phyloP scores from a whole-genome alignment of 1,284 basidiomycete species.

The Exobasidium cylindrosporum region DNA sequence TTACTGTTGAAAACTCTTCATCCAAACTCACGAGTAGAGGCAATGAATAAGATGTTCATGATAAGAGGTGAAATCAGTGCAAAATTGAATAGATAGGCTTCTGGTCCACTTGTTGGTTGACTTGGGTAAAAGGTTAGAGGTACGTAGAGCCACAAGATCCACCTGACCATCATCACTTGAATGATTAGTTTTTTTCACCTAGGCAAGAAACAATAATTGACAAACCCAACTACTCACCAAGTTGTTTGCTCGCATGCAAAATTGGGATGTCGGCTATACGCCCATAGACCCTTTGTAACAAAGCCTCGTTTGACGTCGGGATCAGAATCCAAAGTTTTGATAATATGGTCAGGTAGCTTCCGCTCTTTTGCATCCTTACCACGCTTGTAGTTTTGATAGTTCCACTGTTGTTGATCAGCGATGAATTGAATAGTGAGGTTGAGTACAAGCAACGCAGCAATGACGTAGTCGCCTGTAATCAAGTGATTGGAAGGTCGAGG shows the following conservation, averaged over 20 bases:
- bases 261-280: slow-evolving; percentile 83
- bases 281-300: slow-evolving; percentile 77
- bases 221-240: slow-evolving; percentile 55
- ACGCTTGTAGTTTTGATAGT: slow-evolving; percentile 75
- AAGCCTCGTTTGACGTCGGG: slow-evolving; percentile 75
- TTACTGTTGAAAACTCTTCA: too few species aligned
- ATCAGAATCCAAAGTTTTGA: slow-evolving; percentile 19
- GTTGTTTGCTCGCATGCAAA: slow-evolving; percentile 83
- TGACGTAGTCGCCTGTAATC: slow-evolving; percentile 65
- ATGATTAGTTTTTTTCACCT: neutral
- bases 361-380: slow-evolving; percentile 29
- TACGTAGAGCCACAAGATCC: slow-evolving; percentile 59
- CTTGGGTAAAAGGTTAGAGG: slow-evolving; percentile 59
- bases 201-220: neutral
- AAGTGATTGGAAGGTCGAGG: slow-evolving; percentile 58
- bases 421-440: slow-evolving; percentile 71
- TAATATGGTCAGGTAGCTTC: slow-evolving; percentile 18
- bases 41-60: slow-evolving; percentile 42
- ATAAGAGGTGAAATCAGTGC: slow-evolving; percentile 37
- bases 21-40: slow-evolving; percentile 22
- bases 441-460: slow-evolving; percentile 64
- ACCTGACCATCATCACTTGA: slow-evolving; percentile 59
- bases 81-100: slow-evolving; percentile 47
- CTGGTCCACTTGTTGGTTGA: slow-evolving; percentile 26
- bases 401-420: slow-evolving; percentile 86